phyloP scores from a whole-genome alignment of 2,329 filamentous ascomycete genomes.

The Fusarium sterilihyphosum region DNA sequence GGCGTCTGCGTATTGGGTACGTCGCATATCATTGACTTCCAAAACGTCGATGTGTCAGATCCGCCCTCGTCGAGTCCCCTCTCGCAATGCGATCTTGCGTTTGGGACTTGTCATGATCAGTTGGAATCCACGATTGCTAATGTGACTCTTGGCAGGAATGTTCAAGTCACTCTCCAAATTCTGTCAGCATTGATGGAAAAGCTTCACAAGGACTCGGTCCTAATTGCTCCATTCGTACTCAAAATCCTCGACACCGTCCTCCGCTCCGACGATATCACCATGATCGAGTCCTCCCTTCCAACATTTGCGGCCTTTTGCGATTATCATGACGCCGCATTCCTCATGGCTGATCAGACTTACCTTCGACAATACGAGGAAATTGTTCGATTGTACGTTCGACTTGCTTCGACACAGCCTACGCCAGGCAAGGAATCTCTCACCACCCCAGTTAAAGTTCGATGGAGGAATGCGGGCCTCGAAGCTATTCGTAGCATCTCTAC shows the following conservation, averaged over 20 bases:
- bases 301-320: slow-evolving; percentile 90
- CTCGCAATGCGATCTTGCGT: neutral
- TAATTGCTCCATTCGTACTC: slow-evolving; percentile 87
- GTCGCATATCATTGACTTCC: slow-evolving; percentile 40
- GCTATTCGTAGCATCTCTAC: slow-evolving; percentile 84
- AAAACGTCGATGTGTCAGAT: slow-evolving; percentile 28
- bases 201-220: slow-evolving; percentile 85
- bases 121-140: slow-evolving; percentile 4
- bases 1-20: slow-evolving; percentile 86
- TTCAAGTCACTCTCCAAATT: slow-evolving; percentile 94
- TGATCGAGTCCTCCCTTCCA: slow-evolving; percentile 89
- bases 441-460: slow-evolving; percentile 80
- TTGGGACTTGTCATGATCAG: neutral
- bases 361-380: slow-evolving; percentile 84
- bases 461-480: slow-evolving; percentile 77
- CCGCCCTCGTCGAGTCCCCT: neutral
- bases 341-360: slow-evolving; percentile 88
- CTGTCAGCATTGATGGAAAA: slow-evolving; percentile 93
- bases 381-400: slow-evolving; percentile 80
- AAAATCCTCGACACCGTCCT: slow-evolving; percentile 86
- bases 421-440: slow-evolving; percentile 66
- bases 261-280: slow-evolving; percentile 85
- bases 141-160: slow-evolving; percentile 70
- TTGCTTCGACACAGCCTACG: slow-evolving; percentile 73
- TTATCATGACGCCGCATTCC: slow-evolving; percentile 84